A percentile compares a stretch with the other conserved stretches of the same genome.
Conservation (phyloP, 805 yeast genomes). For the Scheffersomyces stipitis region DNA sequence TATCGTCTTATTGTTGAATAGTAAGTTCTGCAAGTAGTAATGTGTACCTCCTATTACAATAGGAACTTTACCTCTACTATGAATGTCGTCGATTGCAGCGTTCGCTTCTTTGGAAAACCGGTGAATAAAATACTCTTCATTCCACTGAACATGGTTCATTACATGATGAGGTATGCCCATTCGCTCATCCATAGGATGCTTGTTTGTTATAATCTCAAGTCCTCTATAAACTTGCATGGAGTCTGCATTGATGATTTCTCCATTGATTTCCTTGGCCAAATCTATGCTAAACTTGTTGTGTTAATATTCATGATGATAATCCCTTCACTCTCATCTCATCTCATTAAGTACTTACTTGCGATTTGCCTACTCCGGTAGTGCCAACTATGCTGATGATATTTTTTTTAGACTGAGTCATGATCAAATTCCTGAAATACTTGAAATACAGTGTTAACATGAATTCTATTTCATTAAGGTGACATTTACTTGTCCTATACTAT, state of each 20-base stretch:
- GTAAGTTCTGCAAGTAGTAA: slow-evolving; percentile 78
- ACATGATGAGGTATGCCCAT: slow-evolving; percentile 80
- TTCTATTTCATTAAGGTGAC: no score
- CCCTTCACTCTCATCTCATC: neutral
- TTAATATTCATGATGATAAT: neutral
- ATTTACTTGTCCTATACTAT: no score
- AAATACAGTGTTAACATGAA: slow-evolving; percentile 1
- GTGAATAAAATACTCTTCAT: slow-evolving; percentile 77
- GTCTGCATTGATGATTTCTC: slow-evolving; percentile 93
- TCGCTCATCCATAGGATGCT: slow-evolving; percentile 82
- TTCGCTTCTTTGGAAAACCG: slow-evolving; percentile 74
- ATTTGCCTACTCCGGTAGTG: slow-evolving; percentile 96
- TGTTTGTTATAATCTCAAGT: slow-evolving; percentile 79
- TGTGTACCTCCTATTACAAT: slow-evolving; percentile 96
- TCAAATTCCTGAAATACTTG: slow-evolving; percentile 18
- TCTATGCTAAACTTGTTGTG: slow-evolving; percentile 62
- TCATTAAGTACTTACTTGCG: slow-evolving; percentile 49
- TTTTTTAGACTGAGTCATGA: slow-evolving; percentile 33
- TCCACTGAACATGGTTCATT: slow-evolving; percentile 81
- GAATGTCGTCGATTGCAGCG: slow-evolving; percentile 61
- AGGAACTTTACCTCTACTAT: slow-evolving; percentile 69
- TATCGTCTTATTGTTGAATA: slow-evolving; percentile 69
- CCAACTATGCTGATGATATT: slow-evolving; percentile 72
- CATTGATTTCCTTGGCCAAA: slow-evolving; percentile 71
- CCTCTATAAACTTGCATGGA: slow-evolving; percentile 92